Evolutionary conservation across 306 rosid genomes (phyloP), one percentile per base, ranked within the genome.

Genomic region (Trifolium fragiferum): DNA sequence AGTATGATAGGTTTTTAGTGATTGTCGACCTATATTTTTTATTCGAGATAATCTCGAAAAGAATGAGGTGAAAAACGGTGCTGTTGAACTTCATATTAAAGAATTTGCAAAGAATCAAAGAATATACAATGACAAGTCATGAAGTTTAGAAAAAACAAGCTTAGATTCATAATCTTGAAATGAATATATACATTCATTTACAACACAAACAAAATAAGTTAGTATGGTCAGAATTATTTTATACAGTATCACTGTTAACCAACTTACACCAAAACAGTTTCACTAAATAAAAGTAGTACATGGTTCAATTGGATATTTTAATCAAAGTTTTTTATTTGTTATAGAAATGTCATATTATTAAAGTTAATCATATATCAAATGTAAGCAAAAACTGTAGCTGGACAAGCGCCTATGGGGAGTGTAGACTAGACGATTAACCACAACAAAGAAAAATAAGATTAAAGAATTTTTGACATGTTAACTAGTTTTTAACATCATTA

Each of bases 21-120:
- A 7, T 44, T 4, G 50, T 12, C 15, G n/a, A 44, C 7, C 7
- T 44, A 44, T 44, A 12, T 11, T 43, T 43, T 43, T 43, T 43
- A 43, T 4, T 44, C 4, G 50, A 44, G 50, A 44, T 14, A 49
- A 49, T 14, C n/a, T 8, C 8, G 20, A 14, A 49, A 49, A 49
- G 54, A 49, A 6, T 49, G 54, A 49, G 54, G 10, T 8, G 59
- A 32, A 53, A 57, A 54, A 40, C 37, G 47, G n/a, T 54, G 74
- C 3, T 44, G 53, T 53, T 9, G 63, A 82, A 23, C 49, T 62
- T 68, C n/a, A 66, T 10, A 23, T 57, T 23, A 23, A 59, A 66
- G 49, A 58, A 41, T 62, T 67, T 71, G 40, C 54, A 15, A 64
- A 54, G 6, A 49, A 72, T 66, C 53, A 47, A 51, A 64, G 41